Percentiles rank a stretch among this genome's conserved stretches.
Conservation (phyloP, 2,329 filamentous ascomycete species). For the Neofusicoccum parvum region DNA sequence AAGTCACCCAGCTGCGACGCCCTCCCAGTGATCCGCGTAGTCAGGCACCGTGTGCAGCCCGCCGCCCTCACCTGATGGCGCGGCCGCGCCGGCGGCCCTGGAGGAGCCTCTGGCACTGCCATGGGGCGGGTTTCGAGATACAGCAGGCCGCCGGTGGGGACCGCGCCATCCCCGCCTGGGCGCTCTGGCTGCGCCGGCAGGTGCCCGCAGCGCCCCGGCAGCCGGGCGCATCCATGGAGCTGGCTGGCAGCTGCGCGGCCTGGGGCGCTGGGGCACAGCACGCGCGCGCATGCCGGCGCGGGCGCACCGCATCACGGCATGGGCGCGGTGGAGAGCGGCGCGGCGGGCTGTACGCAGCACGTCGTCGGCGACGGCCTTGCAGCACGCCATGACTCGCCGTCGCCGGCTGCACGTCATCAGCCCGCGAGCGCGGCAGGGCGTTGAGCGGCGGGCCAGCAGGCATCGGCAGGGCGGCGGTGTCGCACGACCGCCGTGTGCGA, state of each 20-base stretch:
- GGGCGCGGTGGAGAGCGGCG: background rate
- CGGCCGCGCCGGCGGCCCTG: background rate
- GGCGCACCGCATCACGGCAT: slow-evolving; percentile 4
- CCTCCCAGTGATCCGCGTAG: slow-evolving; percentile 1
- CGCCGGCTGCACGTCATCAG: slow-evolving; percentile 12
- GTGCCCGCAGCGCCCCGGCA: background rate
- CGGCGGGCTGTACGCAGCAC: background rate
- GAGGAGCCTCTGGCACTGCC: background rate
- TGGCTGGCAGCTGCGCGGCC: too few relatives aligned
- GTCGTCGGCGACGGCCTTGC: background rate
- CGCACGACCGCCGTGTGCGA: background rate
- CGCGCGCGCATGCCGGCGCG: background rate
- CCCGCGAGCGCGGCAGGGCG: background rate
- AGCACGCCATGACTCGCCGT: background rate
- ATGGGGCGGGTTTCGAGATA: background rate
- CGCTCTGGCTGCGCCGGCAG: background rate
- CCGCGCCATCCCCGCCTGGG: background rate
- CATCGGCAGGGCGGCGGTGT: background rate
- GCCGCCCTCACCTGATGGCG: slow-evolving; percentile 12
- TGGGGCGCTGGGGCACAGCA: background rate
- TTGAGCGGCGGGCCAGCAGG: too few relatives aligned
- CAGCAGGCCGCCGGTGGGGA: background rate
- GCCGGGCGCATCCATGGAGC: background rate
- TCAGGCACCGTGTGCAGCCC: slow-evolving; percentile 16
- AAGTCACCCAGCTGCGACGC: background rate